Evolutionary conservation across 2,329 filamentous ascomycete species (phyloP).

Genomic region (Fusarium sp.): DNA sequence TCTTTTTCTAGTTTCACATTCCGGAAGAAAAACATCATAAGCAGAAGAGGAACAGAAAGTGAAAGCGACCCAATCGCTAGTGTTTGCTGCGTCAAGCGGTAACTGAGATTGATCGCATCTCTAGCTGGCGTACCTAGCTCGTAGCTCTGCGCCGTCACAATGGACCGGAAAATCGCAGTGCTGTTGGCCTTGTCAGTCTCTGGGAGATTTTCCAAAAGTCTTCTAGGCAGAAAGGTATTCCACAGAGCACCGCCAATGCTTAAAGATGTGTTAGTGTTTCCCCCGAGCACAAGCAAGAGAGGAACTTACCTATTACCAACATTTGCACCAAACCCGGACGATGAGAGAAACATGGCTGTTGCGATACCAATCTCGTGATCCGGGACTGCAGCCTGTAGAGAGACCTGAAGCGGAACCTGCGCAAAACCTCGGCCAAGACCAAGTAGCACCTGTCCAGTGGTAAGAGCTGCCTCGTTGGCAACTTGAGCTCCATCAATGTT

Average conservation of each 20-base stretch:
- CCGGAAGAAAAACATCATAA: slow-evolving; percentile 39
- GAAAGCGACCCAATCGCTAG: slow-evolving; percentile 39
- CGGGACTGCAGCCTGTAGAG: slow-evolving; percentile 52
- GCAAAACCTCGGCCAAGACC: slow-evolving; percentile 48
- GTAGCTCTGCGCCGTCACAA: slow-evolving; percentile 44
- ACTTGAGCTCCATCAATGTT: slow-evolving; percentile 15
- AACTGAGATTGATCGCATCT: slow-evolving; percentile 34
- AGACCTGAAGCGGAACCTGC: slow-evolving; percentile 52
- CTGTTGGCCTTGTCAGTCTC: slow-evolving; percentile 30
- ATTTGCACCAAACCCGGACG: slow-evolving; percentile 49
- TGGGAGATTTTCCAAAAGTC: slow-evolving; percentile 41
- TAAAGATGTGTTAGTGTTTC: background rate
- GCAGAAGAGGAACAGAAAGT: slow-evolving; percentile 24
- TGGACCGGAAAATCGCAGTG: slow-evolving; percentile 44
- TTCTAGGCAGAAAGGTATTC: slow-evolving; percentile 45
- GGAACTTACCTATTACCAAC: slow-evolving; percentile 49
- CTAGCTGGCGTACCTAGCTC: slow-evolving; percentile 12
- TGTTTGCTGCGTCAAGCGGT: slow-evolving; percentile 37
- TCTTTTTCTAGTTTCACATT: slow-evolving; percentile 34
- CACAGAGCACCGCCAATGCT: slow-evolving; percentile 55
- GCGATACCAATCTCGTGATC: slow-evolving; percentile 54
- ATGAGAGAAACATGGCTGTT: slow-evolving; percentile 53
- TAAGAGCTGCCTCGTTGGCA: slow-evolving; percentile 43
- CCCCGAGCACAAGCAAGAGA: fast-evolving
- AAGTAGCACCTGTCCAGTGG: slow-evolving; percentile 48